Evolutionary conservation across 2,329 filamentous ascomycete genomes (phyloP), one percentile per base, ranked within the genome.

Genomic region (Trichoderma koningii): DNA sequence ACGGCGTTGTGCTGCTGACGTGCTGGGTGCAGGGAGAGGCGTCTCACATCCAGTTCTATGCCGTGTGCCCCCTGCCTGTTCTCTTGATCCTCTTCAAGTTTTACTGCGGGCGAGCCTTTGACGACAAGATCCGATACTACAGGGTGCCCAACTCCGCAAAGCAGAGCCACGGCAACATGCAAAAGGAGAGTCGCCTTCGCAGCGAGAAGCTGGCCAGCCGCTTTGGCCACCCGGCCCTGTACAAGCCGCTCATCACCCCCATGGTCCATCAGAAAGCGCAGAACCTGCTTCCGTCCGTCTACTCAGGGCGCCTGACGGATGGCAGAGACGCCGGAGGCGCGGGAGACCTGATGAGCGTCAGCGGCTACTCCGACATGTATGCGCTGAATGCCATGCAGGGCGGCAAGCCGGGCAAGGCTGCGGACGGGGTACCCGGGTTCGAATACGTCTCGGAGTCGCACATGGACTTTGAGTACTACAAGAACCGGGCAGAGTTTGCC

Each of bases 201-300:
- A 88, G 78, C 73, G 93, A 89, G 76, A 89, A 85, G 71, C 85
- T 93, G 63, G 89, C 85, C 66, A 87, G 87, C 26, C 85, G 91
- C 28, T 99, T 97, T 74, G 93, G 93, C 2, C 92, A 99, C 74
- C 95, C 94, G 1, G 93, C 91, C 5, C 83, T 98, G 17, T 97
- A 95, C 80, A 91, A 90, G 76, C 89, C 91, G 3, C 83, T 98
- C 21, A 93, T 94, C 71, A 96, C 93, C 0, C 94, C 94, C 3
- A 97, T 98, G 93, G 94, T 98, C 3, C 90, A 96, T 71, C 90
- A 92, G 62, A 96, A 91, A 77, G 92, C 92, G 2, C 91, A 95
- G 72, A 93, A 95, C 66, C 84, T 95, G 47, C 83, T 99, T 10
- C 89, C 89, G n/a, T 87, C 90, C 50, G 84, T 99, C 56, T 97